A percentile compares a stretch with the other conserved stretches of the same genome.
Conservation (phyloP, 257 asterid species). For the Jaltomata sinuosa region DNA sequence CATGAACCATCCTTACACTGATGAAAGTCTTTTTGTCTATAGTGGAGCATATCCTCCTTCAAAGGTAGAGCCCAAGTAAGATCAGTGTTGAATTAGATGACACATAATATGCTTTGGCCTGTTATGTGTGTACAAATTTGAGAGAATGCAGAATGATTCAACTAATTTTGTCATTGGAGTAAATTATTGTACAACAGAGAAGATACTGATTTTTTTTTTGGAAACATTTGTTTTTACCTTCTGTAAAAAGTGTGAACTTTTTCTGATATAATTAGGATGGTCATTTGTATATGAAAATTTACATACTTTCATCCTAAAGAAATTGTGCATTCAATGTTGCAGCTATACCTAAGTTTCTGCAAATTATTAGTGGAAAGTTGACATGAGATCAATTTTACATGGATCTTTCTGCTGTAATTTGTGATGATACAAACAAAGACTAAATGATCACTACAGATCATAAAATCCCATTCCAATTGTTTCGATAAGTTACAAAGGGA, state of each 20-base stretch:
- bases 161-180: not conserved
- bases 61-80: constrained; percentile 43
- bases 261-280: not conserved
- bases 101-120: not conserved
- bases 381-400: not conserved
- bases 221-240: not conserved
- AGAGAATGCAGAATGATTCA: not conserved
- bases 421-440: not conserved
- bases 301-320: not conserved
- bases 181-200: not conserved
- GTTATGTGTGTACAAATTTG: not conserved
- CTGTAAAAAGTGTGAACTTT: not conserved
- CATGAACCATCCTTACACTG: constrained; percentile 48
- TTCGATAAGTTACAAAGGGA: too few relatives aligned
- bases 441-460: not conserved
- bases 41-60: constrained; percentile 39
- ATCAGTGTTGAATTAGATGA: not conserved
- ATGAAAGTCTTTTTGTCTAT: constrained; percentile 56
- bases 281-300: not conserved
- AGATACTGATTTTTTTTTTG: not conserved
- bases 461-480: not conserved
- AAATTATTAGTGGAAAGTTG: not conserved
- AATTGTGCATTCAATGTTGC: not conserved
- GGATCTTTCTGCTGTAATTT: not conserved
- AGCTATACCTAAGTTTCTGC: not conserved